A percentile compares a stretch with the other conserved stretches of the same genome.
Conservation (phyloP, 768 basidiomycete genomes). For the Russula ochroleuca region DNA sequence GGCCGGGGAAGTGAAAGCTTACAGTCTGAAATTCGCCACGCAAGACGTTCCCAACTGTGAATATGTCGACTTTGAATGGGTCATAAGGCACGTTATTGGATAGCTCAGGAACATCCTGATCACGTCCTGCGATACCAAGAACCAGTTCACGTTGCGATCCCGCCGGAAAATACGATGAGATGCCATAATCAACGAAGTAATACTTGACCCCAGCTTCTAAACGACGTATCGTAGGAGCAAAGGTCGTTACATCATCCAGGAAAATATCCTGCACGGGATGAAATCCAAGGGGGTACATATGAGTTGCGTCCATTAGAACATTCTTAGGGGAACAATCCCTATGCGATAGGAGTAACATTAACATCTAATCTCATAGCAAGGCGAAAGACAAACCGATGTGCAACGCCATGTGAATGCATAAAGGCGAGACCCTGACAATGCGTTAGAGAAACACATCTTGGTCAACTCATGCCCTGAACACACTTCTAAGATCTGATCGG, state of each 20-base stretch:
- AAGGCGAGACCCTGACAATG: conserved; percentile 20
- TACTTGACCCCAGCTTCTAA: conserved; percentile 11
- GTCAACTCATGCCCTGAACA: not conserved
- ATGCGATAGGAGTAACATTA: not conserved
- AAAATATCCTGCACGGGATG: conserved; percentile 8
- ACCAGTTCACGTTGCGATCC: not conserved
- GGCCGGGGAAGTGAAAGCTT: not conserved
- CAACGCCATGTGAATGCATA: conserved; percentile 23
- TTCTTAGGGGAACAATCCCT: conserved; percentile 11
- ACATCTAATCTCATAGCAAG: not conserved
- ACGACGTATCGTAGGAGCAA: not conserved
- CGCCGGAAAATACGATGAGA: conserved; percentile 12
- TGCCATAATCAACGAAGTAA: conserved; percentile 21
- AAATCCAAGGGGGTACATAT: conserved; percentile 21
- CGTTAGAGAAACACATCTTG: not conserved
- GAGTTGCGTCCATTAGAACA: conserved; percentile 19
- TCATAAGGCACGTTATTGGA: conserved; percentile 19
- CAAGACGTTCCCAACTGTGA: conserved; percentile 17
- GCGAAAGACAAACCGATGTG: conserved; percentile 14
- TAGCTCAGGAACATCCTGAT: conserved; percentile 24
- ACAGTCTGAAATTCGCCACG: not conserved
- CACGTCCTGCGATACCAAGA: conserved; percentile 3
- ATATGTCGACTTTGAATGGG: conserved; percentile 27
- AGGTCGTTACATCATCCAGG: not conserved
- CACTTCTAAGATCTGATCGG: conserved; percentile 22